Evolutionary conservation across 1,284 basidiomycete genomes (phyloP).

Genomic region (Pisolithus thermaeus): DNA sequence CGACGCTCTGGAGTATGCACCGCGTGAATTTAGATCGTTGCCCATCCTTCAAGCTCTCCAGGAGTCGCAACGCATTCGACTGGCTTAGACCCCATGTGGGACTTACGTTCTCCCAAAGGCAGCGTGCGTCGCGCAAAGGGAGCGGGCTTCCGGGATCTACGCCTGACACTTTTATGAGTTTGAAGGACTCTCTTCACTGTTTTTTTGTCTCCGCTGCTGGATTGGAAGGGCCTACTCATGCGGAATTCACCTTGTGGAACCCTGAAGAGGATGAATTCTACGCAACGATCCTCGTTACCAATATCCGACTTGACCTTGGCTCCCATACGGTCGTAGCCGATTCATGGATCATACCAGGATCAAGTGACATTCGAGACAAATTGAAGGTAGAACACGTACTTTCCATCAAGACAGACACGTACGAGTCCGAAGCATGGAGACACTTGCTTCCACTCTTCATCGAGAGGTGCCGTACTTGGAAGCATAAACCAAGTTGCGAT

Average conservation of each 20-base stretch:
- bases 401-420: constrained; percentile 9
- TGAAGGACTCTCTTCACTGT: constrained; percentile 31
- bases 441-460: constrained; percentile 40
- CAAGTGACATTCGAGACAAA: constrained; percentile 1
- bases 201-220: constrained; percentile 28
- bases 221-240: constrained; percentile 5
- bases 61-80: too few species aligned
- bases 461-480: constrained; percentile 51
- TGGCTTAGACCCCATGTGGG: too few species aligned
- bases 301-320: constrained; percentile 39
- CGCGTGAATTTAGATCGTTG: constrained; percentile 35
- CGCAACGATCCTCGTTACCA: constrained; percentile 35
- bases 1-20: constrained; percentile 37
- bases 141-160: neutral
- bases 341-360: constrained; percentile 34
- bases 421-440: constrained; percentile 40
- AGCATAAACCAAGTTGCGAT: constrained; percentile 41
- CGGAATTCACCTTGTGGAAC: constrained; percentile 30
- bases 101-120: constrained; percentile 24
- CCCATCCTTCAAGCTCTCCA: constrained; percentile 22
- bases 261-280: constrained; percentile 20
- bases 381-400: constrained; percentile 11
- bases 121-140: constrained; percentile 3
- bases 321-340: constrained; percentile 43
- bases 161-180: constrained; percentile 21